phyloP scores from a whole-genome alignment of 208 protist species.

The Leishmania martiniquensis region DNA sequence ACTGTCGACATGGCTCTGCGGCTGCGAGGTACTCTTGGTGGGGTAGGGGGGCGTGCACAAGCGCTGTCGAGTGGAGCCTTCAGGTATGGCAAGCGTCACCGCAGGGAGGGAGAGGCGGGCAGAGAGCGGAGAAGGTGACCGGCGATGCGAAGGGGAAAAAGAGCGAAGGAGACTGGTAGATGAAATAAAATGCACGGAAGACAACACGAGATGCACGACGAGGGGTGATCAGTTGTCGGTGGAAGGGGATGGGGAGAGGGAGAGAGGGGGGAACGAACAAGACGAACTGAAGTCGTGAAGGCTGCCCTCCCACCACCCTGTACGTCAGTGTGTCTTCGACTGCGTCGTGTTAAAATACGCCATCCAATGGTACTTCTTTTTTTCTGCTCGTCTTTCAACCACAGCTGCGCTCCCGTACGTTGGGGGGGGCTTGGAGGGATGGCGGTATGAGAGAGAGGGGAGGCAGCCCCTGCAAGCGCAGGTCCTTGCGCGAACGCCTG shows the following conservation, averaged over 20 bases:
- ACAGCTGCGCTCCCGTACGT: too few species aligned
- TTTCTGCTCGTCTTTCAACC: not conserved
- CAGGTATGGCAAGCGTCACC: not conserved
- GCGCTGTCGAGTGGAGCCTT: not conserved
- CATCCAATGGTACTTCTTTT: not conserved
- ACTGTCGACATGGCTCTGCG: constrained; percentile 74
- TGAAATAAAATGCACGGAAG: too few species aligned
- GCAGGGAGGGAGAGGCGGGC: not conserved
- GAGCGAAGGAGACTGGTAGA: constrained; percentile 28
- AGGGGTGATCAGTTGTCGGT: too few species aligned
- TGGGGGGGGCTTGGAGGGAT: not conserved
- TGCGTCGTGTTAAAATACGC: not conserved
- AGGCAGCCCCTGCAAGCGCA: not conserved
- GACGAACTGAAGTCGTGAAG: not conserved
- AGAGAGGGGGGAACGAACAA: not conserved
- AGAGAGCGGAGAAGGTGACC: not conserved
- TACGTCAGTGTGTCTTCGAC: not conserved
- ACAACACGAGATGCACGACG: too few species aligned
- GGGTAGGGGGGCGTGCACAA: not conserved
- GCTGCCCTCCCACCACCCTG: not conserved
- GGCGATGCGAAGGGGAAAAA: not conserved
- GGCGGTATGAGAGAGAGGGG: not conserved
- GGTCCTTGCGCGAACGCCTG: not conserved
- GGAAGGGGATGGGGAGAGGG: not conserved
- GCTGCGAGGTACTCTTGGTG: not conserved